These are phyloP conservation scores for Metschnikowia picachoensis DNA, from an alignment of 805 yeast genomes.

Conservation along the genomic window DNA sequence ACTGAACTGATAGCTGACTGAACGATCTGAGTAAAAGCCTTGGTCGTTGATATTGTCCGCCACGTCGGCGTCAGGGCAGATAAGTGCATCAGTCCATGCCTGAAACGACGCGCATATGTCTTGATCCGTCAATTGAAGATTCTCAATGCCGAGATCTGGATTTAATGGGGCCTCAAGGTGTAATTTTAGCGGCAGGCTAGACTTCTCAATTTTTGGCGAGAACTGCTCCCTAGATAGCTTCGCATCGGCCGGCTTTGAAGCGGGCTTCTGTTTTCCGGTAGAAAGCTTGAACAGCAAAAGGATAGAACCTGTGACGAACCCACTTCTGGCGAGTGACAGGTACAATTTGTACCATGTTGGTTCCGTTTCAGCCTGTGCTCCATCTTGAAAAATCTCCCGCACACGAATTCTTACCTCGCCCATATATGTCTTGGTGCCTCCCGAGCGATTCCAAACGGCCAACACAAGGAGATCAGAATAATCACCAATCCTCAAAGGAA, in stretches of 20 bases:
- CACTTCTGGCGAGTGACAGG: constrained; percentile 35
- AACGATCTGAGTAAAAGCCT: constrained; percentile 34
- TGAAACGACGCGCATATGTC: constrained; percentile 13
- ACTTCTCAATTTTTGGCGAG: not conserved
- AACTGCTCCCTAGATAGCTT: not conserved
- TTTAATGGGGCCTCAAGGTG: constrained; percentile 5
- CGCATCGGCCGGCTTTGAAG: not conserved
- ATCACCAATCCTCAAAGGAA: constrained; percentile 31
- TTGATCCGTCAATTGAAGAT: constrained; percentile 1
- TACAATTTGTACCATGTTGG: constrained; percentile 45
- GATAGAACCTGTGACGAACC: constrained; percentile 48
- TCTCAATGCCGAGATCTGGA: constrained; percentile 6
- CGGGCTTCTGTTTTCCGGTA: constrained; percentile 16
- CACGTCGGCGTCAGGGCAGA: constrained; percentile 18
- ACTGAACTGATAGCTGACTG: constrained; percentile 12
- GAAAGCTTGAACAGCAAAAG: constrained; percentile 41
- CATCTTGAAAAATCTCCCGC: constrained; percentile 24
- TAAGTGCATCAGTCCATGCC: constrained; percentile 28
- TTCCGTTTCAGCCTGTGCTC: constrained; percentile 21
- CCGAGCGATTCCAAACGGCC: constrained; percentile 40
- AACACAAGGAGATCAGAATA: constrained; percentile 28
- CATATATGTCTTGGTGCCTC: constrained; percentile 33
- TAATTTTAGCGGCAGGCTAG: not conserved
- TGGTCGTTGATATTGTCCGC: constrained; percentile 31
- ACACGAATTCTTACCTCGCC: constrained; percentile 37